These are phyloP conservation scores for Hypoxylon lienhwacheense DNA, from an alignment of 495 filamentous ascomycete species.

Conservation along the genomic window DNA sequence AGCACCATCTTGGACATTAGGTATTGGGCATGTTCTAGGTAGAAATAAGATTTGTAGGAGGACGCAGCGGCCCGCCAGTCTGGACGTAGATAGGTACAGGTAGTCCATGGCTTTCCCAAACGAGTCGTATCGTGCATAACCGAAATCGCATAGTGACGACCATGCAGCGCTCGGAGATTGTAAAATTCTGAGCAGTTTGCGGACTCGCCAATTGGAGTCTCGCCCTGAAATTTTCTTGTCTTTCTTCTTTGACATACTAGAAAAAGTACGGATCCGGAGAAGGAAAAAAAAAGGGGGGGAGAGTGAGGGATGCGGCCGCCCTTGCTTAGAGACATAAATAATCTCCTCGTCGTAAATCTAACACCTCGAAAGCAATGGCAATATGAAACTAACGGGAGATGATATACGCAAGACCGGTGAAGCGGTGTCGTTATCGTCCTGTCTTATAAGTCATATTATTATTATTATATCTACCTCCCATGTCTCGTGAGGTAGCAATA, in stretches of 20 bases:
- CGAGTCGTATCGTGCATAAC: slow-evolving; percentile 22
- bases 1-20: too few relatives aligned
- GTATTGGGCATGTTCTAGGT: neutral
- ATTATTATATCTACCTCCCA: too few relatives aligned
- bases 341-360: neutral
- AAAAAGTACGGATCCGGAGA: neutral
- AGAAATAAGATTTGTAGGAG: slow-evolving; percentile 9
- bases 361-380: neutral
- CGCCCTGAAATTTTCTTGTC: neutral
- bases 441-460: neutral
- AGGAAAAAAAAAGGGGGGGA: neutral
- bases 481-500: too few relatives aligned
- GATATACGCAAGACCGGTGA: neutral
- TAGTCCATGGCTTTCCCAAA: slow-evolving; percentile 11
- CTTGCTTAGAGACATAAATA: slow-evolving; percentile 8
- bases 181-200: slow-evolving; percentile 1
- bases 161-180: slow-evolving; percentile 20
- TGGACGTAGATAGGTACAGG: neutral
- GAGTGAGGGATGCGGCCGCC: too few relatives aligned
- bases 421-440: neutral
- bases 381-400: neutral
- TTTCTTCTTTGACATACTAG: neutral
- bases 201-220: slow-evolving; percentile 4
- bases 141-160: slow-evolving; percentile 20
- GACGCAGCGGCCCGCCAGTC: neutral